phyloP scores from a whole-genome alignment of 495 filamentous ascomycete species.

The Trichoderma erinaceum region DNA sequence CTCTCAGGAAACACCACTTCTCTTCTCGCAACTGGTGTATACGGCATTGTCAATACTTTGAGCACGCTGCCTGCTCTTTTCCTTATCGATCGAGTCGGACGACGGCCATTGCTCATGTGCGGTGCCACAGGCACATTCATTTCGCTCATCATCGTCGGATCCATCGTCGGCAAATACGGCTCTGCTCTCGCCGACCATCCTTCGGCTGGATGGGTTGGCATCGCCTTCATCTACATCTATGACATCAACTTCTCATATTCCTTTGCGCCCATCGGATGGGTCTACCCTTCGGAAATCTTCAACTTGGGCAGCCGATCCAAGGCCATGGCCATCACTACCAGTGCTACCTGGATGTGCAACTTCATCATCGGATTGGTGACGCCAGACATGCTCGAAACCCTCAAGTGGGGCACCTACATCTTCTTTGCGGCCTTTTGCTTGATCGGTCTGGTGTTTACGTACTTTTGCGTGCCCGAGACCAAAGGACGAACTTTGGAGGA shows the following conservation, averaged over 20 bases:
- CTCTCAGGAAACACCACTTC: constrained; percentile 46
- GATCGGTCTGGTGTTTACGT: constrained; percentile 19
- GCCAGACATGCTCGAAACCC: constrained; percentile 51
- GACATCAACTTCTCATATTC: constrained; percentile 55
- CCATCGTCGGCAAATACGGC: constrained; percentile 47
- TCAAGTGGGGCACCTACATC: constrained; percentile 59
- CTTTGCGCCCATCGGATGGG: constrained; percentile 32
- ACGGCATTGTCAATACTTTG: constrained; percentile 41
- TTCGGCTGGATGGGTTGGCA: constrained; percentile 51
- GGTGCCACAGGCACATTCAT: constrained; percentile 40
- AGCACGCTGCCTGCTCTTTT: constrained; percentile 29
- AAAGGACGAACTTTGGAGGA: constrained; percentile 29
- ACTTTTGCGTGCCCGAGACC: constrained; percentile 28
- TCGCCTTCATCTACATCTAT: constrained; percentile 57
- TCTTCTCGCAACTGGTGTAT: constrained; percentile 35
- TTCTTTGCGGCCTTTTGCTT: constrained; percentile 48
- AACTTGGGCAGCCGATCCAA: constrained; percentile 49
- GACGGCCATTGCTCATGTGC: constrained; percentile 19
- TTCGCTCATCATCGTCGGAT: constrained; percentile 48
- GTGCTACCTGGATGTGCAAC: constrained; percentile 42
- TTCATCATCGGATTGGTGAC: constrained; percentile 58
- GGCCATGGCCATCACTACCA: constrained; percentile 49
- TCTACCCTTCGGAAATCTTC: constrained; percentile 49
- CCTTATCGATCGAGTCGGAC: constrained; percentile 16
- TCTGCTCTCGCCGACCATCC: constrained; percentile 40